Percentiles rank a stretch among this genome's conserved stretches.
Conservation (phyloP, 345 rosid genomes). For the Melaleuca quinquenervia region DNA sequence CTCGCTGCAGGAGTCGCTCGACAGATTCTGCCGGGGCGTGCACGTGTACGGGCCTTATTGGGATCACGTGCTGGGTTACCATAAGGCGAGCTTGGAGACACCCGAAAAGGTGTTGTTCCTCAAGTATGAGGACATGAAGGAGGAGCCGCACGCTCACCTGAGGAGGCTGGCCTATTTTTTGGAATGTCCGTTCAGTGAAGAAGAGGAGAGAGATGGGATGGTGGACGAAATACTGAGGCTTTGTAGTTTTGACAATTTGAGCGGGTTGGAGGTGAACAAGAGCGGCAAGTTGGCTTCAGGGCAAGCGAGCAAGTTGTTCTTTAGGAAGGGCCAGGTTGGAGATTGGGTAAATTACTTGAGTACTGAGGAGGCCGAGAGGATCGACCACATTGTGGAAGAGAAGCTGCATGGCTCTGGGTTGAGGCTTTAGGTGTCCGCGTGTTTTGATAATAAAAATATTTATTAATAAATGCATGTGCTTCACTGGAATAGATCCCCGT, state of each 20-base stretch:
- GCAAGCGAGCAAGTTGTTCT: neutral
- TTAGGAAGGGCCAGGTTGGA: slow-evolving; percentile 26
- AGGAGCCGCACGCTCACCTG: neutral
- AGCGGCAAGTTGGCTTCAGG: neutral
- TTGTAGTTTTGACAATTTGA: slow-evolving; percentile 5
- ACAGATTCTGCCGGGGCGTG: slow-evolving; percentile 5
- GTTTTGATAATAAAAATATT: neutral
- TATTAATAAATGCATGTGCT: neutral
- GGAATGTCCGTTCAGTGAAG: neutral
- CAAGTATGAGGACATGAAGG: slow-evolving; percentile 6
- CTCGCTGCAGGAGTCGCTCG: slow-evolving; percentile 1
- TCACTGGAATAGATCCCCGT: no score
- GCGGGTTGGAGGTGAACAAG: slow-evolving; percentile 4
- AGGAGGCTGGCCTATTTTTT: slow-evolving; percentile 3
- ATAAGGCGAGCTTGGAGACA: slow-evolving; percentile 3
- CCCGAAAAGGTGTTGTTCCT: slow-evolving; percentile 3
- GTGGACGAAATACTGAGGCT: neutral
- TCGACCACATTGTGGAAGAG: slow-evolving; percentile 10
- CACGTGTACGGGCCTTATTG: neutral
- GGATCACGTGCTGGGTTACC: slow-evolving; percentile 6
- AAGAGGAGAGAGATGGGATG: neutral
- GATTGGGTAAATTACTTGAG: slow-evolving; percentile 29
- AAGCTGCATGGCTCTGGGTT: slow-evolving; percentile 14
- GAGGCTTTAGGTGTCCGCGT: neutral
- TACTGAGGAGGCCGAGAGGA: slow-evolving; percentile 17